phyloP scores from a whole-genome alignment of 495 filamentous ascomycete species.

The Chaetomium cochliodes region DNA sequence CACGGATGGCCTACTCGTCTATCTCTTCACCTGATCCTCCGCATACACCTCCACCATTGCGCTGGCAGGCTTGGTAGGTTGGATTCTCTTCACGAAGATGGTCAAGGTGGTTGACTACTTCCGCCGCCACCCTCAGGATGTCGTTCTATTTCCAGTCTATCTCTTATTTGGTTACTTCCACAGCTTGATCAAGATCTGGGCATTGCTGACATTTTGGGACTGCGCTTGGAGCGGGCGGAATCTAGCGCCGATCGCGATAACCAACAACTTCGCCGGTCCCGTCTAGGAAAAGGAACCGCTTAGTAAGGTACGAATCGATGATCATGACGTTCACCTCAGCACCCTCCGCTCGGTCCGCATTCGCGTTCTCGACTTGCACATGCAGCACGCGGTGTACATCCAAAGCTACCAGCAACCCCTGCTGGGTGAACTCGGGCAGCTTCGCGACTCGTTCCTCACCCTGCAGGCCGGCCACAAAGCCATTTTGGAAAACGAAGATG shows the following conservation, averaged over 20 bases:
- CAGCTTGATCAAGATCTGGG: conserved; percentile 61
- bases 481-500: background rate
- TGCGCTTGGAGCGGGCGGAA: conserved; percentile 34
- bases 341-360: conserved; percentile 8
- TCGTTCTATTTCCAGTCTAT: conserved; percentile 54
- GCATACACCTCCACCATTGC: background rate
- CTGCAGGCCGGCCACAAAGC: background rate
- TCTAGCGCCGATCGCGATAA: conserved; percentile 16
- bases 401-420: conserved; percentile 2
- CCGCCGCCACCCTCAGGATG: conserved; percentile 55
- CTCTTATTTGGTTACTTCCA: conserved; percentile 62
- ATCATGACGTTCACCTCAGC: no score
- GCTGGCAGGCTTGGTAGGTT: conserved; percentile 35
- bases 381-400: background rate
- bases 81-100: conserved; percentile 54
- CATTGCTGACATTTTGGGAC: conserved; percentile 53
- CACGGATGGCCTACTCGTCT: conserved; percentile 52
- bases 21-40: conserved; percentile 18
- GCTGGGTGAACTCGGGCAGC: background rate
- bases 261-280: background rate
- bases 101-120: conserved; percentile 62
- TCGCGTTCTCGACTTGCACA: background rate
- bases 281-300: no score
- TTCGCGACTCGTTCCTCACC: background rate
- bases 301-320: no score